Percentiles rank a stretch among this genome's conserved stretches.
Evolutionary conservation across 192 early-diverging fungal genomes (phyloP).

Genomic region (Umbelopsis sp.): DNA sequence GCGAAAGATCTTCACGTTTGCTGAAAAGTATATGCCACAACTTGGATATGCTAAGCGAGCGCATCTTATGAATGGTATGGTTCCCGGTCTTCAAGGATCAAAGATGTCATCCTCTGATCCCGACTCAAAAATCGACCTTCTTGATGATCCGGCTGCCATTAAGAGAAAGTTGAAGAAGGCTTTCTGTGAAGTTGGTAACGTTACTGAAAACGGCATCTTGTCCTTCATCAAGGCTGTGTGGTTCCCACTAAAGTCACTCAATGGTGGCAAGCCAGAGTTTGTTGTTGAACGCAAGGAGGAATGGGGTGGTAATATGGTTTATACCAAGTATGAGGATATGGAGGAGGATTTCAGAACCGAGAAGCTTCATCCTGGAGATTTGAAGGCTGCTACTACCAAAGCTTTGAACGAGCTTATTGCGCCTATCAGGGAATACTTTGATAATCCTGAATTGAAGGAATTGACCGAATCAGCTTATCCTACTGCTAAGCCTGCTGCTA

Average conservation of each 20-base stretch:
- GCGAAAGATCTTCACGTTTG: conserved; percentile 98
- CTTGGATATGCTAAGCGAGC: conserved; percentile 96
- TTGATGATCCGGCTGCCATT: conserved; percentile 82
- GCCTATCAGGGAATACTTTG: conserved; percentile 83
- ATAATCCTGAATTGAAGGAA: conserved; percentile 65
- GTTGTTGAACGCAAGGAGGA: conserved; percentile 80
- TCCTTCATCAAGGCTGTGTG: conserved; percentile 88
- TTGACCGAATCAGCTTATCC: conserved; percentile 88
- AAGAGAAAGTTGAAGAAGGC: conserved; percentile 89
- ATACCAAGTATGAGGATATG: conserved; percentile 67
- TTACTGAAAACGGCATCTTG: conserved; percentile 90
- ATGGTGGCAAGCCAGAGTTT: conserved; percentile 57
- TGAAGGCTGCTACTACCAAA: conserved; percentile 84
- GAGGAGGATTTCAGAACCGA: conserved; percentile 86
- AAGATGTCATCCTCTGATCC: conserved; percentile 98
- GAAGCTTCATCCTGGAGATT: conserved; percentile 91
- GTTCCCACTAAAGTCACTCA: conserved; percentile 84
- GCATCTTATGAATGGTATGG: conserved; percentile 99
- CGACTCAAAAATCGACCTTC: conserved; percentile 96
- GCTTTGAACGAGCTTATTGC: conserved; percentile 85
- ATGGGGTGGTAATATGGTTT: conserved; percentile 87
- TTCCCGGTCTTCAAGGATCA: conserved; percentile 88
- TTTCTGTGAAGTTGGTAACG: conserved; percentile 96
- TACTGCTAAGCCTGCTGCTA: conserved; percentile 50
- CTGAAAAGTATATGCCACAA: conserved; percentile 91